Evolutionary conservation across 2,329 filamentous ascomycete species (phyloP).

Genomic region (Leptodontidium sp.): DNA sequence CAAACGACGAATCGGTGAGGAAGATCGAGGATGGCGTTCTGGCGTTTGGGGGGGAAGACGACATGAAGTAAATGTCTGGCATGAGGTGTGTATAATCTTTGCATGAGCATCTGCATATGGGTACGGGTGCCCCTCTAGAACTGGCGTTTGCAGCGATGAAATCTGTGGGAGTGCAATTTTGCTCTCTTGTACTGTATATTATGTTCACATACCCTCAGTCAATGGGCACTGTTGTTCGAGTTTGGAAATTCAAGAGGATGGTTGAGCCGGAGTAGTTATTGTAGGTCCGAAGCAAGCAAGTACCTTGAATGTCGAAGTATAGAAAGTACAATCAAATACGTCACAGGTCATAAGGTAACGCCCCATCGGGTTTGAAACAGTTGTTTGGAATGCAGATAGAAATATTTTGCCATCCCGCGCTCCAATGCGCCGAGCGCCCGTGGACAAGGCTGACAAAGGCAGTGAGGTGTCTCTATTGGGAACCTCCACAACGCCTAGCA

Average conservation of each 20-base stretch:
- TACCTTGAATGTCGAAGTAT: slow-evolving; percentile 6
- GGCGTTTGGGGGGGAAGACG: slow-evolving; percentile 33
- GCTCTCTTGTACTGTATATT: slow-evolving; percentile 41
- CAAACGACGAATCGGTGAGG: slow-evolving; percentile 25
- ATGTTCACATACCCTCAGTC: slow-evolving; percentile 43
- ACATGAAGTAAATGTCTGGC: slow-evolving; percentile 11
- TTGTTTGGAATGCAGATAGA: neutral
- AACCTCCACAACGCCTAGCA: neutral
- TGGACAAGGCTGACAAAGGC: slow-evolving; percentile 14
- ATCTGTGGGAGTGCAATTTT: slow-evolving; percentile 29
- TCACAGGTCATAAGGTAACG: slow-evolving; percentile 4
- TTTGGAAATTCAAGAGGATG: slow-evolving; percentile 15
- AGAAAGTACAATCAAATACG: slow-evolving; percentile 14
- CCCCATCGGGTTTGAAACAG: neutral
- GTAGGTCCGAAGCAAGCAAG: slow-evolving; percentile 12
- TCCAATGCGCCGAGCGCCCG: neutral
- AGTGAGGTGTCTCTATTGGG: slow-evolving; percentile 2
- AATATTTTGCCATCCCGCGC: slow-evolving; percentile 9
- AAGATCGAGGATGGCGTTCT: slow-evolving; percentile 38
- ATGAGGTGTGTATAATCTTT: slow-evolving; percentile 39
- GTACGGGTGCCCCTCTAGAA: slow-evolving; percentile 34
- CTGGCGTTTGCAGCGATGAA: slow-evolving; percentile 41
- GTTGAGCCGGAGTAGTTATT: neutral
- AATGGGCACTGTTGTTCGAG: slow-evolving; percentile 32
- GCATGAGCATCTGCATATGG: slow-evolving; percentile 37